Evolutionary conservation across 768 basidiomycete genomes (phyloP).

Genomic region (Tricholoma flavovirens): DNA sequence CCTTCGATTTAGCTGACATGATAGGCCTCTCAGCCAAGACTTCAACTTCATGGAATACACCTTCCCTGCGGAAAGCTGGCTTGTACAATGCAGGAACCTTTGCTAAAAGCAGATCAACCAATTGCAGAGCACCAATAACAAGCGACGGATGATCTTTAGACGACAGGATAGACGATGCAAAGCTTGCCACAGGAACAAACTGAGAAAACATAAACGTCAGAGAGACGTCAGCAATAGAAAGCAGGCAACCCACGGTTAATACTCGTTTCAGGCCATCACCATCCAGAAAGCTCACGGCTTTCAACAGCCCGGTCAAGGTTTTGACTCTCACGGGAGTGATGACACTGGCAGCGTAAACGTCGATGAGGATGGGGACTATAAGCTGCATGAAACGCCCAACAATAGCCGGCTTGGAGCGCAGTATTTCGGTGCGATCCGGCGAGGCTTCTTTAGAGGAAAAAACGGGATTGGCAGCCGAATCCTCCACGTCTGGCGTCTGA

Average conservation of each 20-base stretch:
- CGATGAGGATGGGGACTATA: slow-evolving; percentile 89
- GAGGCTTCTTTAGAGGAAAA: slow-evolving; percentile 24
- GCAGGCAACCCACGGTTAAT: slow-evolving; percentile 55
- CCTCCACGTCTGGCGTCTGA: slow-evolving; percentile 37
- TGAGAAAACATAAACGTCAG: slow-evolving; percentile 25
- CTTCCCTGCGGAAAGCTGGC: slow-evolving; percentile 88
- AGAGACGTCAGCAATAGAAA: slow-evolving; percentile 4
- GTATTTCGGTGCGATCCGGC: slow-evolving; percentile 65
- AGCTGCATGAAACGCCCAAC: slow-evolving; percentile 83
- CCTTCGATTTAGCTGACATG: slow-evolving; percentile 43
- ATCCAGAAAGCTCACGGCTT: slow-evolving; percentile 87
- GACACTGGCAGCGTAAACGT: slow-evolving; percentile 99
- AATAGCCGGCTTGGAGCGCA: slow-evolving; percentile 68
- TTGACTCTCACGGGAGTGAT: slow-evolving; percentile 82
- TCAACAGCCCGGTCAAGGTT: slow-evolving; percentile 81
- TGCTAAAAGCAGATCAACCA: slow-evolving; percentile 83
- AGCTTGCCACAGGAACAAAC: slow-evolving; percentile 94
- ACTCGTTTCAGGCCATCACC: slow-evolving; percentile 67
- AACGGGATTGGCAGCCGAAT: slow-evolving; percentile 22
- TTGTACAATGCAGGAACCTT: slow-evolving; percentile 84
- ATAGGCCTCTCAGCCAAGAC: slow-evolving; percentile 61
- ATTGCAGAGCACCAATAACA: slow-evolving; percentile 84
- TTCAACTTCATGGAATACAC: slow-evolving; percentile 94
- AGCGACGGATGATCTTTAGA: slow-evolving; percentile 86
- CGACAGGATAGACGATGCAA: slow-evolving; percentile 90